phyloP scores from a whole-genome alignment of 2,329 filamentous ascomycete species.

The Penicillium sp. region DNA sequence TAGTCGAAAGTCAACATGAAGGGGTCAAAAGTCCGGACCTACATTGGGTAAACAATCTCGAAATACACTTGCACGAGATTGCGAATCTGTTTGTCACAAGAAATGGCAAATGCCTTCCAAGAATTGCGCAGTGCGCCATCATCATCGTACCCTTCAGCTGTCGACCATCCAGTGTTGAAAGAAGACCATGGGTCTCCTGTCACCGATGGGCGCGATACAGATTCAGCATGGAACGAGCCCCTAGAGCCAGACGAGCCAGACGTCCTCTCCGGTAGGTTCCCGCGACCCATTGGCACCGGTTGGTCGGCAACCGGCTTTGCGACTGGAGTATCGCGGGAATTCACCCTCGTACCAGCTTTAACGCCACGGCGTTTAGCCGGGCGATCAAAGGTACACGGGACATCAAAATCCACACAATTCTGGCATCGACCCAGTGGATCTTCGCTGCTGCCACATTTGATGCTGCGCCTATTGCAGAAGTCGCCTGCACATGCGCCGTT shows the following conservation, averaged over 20 bases:
- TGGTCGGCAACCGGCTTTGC: slow-evolving; percentile 2
- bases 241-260: slow-evolving; percentile 18
- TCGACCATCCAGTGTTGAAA: slow-evolving; percentile 17
- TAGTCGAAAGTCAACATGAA: not conserved
- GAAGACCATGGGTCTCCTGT: slow-evolving; percentile 22
- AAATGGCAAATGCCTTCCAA: slow-evolving; percentile 45
- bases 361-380: slow-evolving; percentile 43
- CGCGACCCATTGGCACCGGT: not conserved
- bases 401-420: slow-evolving; percentile 52
- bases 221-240: slow-evolving; percentile 16
- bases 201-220: slow-evolving; percentile 9
- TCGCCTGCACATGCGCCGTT: slow-evolving; percentile 36
- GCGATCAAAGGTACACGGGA: slow-evolving; percentile 51
- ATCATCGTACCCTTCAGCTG: slow-evolving; percentile 20
- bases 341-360: slow-evolving; percentile 20
- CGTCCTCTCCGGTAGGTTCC: slow-evolving; percentile 7
- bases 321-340: slow-evolving; percentile 8
- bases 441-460: slow-evolving; percentile 43
- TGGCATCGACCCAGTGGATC: slow-evolving; percentile 45
- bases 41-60: slow-evolving; percentile 56
- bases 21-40: slow-evolving; percentile 5
- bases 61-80: slow-evolving; percentile 53
- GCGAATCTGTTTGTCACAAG: slow-evolving; percentile 41
- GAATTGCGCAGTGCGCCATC: slow-evolving; percentile 29
- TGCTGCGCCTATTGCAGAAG: slow-evolving; percentile 52